phyloP scores from a whole-genome alignment of 371 early-diverging fungal species.

The Rhizomucor pusillus region DNA sequence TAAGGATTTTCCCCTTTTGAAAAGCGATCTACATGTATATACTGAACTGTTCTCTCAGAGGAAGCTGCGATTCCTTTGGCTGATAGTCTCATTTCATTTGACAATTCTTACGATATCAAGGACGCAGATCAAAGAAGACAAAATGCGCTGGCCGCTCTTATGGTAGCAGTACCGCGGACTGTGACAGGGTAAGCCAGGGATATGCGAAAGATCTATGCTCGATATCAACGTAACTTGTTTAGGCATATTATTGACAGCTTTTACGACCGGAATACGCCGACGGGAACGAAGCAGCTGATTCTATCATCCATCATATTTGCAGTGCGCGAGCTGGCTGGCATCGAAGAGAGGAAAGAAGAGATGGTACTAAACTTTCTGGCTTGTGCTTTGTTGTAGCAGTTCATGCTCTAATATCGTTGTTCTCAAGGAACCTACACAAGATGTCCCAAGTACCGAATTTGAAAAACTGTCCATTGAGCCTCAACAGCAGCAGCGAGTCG shows the following conservation, averaged over 20 bases:
- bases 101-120: constrained; percentile 30
- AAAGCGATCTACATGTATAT: background rate
- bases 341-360: background rate
- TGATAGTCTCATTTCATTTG: constrained; percentile 27
- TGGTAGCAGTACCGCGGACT: constrained; percentile 30
- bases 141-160: constrained; percentile 28
- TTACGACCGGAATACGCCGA: constrained; percentile 37
- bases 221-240: background rate
- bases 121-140: constrained; percentile 22
- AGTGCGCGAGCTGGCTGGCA: constrained; percentile 40
- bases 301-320: constrained; percentile 30
- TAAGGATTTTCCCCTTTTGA: constrained; percentile 12
- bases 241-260: constrained; percentile 35
- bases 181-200: constrained; percentile 22
- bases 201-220: background rate
- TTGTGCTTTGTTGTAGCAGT: background rate
- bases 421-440: background rate
- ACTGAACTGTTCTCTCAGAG: constrained; percentile 11
- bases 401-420: background rate
- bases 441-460: constrained; percentile 2
- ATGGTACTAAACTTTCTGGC: background rate
- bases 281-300: constrained; percentile 25
- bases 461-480: constrained; percentile 1
- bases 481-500: constrained; percentile 10
- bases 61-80: constrained; percentile 33